Conservation (phyloP, 2,329 filamentous ascomycete genomes). For the Phaeomoniella chlamydospora region DNA sequence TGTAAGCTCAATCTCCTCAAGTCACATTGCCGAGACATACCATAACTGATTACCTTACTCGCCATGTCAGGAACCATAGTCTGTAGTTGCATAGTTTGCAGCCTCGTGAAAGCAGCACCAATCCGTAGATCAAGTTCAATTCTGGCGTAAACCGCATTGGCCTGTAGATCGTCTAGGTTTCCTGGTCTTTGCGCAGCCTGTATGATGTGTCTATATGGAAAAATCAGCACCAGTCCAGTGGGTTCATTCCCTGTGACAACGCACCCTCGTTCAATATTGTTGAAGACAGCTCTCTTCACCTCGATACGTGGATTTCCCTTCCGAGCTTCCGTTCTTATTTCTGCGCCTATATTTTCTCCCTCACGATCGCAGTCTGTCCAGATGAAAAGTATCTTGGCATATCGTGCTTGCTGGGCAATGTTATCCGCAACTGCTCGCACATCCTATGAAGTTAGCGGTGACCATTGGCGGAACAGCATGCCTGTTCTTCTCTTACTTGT, state of each 20-base stretch:
- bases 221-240: too few relatives aligned
- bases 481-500: slow-evolving; percentile 43
- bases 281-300: slow-evolving; percentile 79
- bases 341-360: slow-evolving; percentile 87
- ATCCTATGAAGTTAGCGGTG: too few relatives aligned
- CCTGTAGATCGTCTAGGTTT: slow-evolving; percentile 69
- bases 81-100: slow-evolving; percentile 68
- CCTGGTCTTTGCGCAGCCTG: slow-evolving; percentile 65
- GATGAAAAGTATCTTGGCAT: slow-evolving; percentile 67
- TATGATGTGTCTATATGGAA: slow-evolving; percentile 58
- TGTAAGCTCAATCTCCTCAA: slow-evolving; percentile 4
- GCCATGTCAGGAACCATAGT: slow-evolving; percentile 53
- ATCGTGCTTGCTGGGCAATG: slow-evolving; percentile 62
- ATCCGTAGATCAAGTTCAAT: slow-evolving; percentile 90
- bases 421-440: slow-evolving; percentile 73
- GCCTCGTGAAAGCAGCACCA: slow-evolving; percentile 81
- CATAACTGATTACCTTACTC: slow-evolving; percentile 63
- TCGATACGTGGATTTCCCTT: slow-evolving; percentile 60
- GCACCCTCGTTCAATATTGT: slow-evolving; percentile 84
- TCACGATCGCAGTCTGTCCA: slow-evolving; percentile 99
- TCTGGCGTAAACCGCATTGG: slow-evolving; percentile 72
- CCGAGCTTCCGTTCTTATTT: slow-evolving; percentile 70
- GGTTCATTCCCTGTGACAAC: slow-evolving; percentile 22
- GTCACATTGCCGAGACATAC: slow-evolving; percentile 26
- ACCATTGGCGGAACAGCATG: too few relatives aligned